A percentile compares a stretch with the other conserved stretches of the same genome.
Conservation (phyloP, 1,284 basidiomycete genomes). For the Baeospora myosura region DNA sequence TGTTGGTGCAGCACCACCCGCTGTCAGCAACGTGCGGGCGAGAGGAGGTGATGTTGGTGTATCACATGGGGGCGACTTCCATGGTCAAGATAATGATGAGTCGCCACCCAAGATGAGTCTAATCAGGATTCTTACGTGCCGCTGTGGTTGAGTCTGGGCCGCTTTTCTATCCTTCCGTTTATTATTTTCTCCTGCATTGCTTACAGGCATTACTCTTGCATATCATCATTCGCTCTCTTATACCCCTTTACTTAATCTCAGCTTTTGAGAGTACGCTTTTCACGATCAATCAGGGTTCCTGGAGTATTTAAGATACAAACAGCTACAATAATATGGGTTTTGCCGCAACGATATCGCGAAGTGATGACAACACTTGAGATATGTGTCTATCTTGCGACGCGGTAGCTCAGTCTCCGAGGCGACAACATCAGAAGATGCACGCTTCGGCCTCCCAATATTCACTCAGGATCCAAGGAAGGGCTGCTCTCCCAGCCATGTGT, state of each 20-base stretch:
- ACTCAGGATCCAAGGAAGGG: too few relatives aligned
- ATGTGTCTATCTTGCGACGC: too few relatives aligned
- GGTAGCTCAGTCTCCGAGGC: too few relatives aligned
- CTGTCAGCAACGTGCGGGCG: constrained; percentile 63
- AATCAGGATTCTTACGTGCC: constrained; percentile 67
- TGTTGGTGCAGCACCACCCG: constrained; percentile 58
- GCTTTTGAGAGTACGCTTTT: too few relatives aligned
- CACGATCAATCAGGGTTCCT: too few relatives aligned
- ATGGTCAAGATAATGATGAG: constrained; percentile 49
- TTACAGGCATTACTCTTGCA: constrained; percentile 18
- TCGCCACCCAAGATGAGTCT: constrained; percentile 49
- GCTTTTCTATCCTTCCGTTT: constrained; percentile 10
- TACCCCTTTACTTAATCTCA: constrained; percentile 14
- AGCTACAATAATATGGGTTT: too few relatives aligned
- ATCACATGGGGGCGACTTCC: constrained; percentile 53
- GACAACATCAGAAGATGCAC: too few relatives aligned
- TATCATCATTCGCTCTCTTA: constrained; percentile 14
- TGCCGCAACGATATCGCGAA: too few relatives aligned
- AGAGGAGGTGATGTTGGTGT: constrained; percentile 58
- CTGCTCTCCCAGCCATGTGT: too few relatives aligned
- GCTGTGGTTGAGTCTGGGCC: constrained; percentile 54
- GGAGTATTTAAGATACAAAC: too few relatives aligned
- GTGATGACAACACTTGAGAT: too few relatives aligned
- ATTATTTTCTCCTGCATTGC: constrained; percentile 12
- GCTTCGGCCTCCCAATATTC: too few relatives aligned